phyloP scores from a whole-genome alignment of 2,329 filamentous ascomycete genomes.

The Ascochyta koolunga region DNA sequence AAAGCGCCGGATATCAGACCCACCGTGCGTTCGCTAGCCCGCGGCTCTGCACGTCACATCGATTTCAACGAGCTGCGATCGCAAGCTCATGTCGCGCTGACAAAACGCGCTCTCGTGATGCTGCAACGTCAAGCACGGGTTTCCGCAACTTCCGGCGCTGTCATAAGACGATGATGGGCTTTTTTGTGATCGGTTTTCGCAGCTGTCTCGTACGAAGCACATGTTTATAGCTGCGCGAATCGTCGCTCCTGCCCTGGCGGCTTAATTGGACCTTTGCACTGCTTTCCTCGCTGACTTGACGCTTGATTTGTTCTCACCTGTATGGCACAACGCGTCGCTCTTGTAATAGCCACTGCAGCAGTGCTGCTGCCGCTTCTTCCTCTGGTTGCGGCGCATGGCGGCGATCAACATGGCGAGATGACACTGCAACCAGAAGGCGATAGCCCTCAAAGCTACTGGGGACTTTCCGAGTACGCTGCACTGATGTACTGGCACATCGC shows the following conservation, averaged over 20 bases:
- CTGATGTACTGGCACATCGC: conserved; percentile 73
- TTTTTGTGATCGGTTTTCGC: conserved; percentile 1
- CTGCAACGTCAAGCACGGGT: conserved; percentile 6
- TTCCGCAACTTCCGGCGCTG: conserved; percentile 36
- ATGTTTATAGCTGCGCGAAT: conserved; percentile 5
- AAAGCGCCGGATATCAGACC: neutral
- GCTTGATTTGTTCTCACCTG: conserved; percentile 20
- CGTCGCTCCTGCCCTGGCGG: conserved; percentile 1
- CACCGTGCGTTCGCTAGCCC: conserved; percentile 13
- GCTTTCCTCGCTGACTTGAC: neutral
- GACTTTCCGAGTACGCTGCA: conserved; percentile 58
- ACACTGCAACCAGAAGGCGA: conserved; percentile 24
- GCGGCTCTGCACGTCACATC: conserved; percentile 9
- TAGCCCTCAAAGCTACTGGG: conserved; percentile 63
- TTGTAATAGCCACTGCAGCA: conserved; percentile 41
- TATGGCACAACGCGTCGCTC: conserved; percentile 33
- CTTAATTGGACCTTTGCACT: neutral
- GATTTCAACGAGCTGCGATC: conserved; percentile 25
- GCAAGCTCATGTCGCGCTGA: conserved; percentile 31
- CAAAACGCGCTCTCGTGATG: conserved; percentile 32
- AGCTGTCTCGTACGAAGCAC: neutral
- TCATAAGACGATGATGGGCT: conserved; percentile 20
- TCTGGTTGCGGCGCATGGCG: conserved; percentile 51
- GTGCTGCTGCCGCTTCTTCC: conserved; percentile 51
- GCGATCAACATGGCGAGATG: conserved; percentile 37